Base-by-base conservation (phyloP, 345 rosid genomes). In the Streptanthus diversifolius region DNA sequence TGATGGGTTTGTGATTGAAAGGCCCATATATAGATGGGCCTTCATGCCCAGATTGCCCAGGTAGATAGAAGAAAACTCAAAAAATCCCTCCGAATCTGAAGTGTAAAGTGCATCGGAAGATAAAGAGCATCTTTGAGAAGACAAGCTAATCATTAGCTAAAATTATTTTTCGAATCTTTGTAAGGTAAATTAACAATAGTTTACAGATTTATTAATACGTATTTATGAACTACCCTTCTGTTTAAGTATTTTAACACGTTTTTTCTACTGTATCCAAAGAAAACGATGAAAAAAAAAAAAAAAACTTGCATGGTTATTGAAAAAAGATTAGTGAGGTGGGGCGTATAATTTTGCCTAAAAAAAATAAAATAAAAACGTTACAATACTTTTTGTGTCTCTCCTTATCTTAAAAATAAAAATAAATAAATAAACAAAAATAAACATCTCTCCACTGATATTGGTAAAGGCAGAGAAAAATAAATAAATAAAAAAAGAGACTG, bases 361-460 rank as follows among this genome's bases (percentile, higher is more conserved):
- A 30, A 41, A 41, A 8, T 3, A 25, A 30, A 55, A 8, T 30
- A n/a, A 65, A 54, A 47, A 53, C 61, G 27, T 19, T 7, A 41
- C 7, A 22, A 6, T 21, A 15, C 8, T n/a, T 27, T 60, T 7
- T 39, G 2, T 37, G 22, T 51, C 68, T 27, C 62, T 53, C 18
- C 39, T 64, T 64, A 73, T 73, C 65, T 33, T 0, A 14, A 43
- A 63, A 47, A 27, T 10, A 5, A 53, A 40, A n/a, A n/a, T 0
- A 14, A 2, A 5, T 24, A 72, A 24, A 7, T 0, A 24, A 59
- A 39, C 8, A 4, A 12, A 62, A 54, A 41, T 32, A 73, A 73
- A 36, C 18, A 63, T 47, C 72, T 73, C 78, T 52, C 57, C 72
- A 66, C 68, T 74, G 55, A 58, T 36, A 57, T 66, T 57, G 37